Evolutionary conservation across 2,329 filamentous ascomycete species (phyloP), one percentile per base, ranked within the genome.

Genomic region (Epichloe gansuensis): DNA sequence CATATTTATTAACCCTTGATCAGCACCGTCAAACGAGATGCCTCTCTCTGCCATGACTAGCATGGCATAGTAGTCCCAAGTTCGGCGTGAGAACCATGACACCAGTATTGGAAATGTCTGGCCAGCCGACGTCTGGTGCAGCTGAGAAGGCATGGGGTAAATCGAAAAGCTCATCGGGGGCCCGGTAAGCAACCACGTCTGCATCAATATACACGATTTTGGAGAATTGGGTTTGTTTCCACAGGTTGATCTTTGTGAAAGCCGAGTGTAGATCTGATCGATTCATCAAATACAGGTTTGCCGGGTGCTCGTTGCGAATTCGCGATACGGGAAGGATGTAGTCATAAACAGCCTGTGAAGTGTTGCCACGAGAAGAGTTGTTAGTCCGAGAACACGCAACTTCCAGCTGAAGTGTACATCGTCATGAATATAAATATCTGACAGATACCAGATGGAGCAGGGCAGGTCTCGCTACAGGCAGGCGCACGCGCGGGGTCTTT

Each of bases 41-140:
- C 91, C 91, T 52, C 83, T 77, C 60, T 90, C 80, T 28, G 93
- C 90, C 76, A 96, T 82, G 57, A 87, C 88, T 57, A 83, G 75
- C 64, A 98, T 76, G 43, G 88, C 86, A 70, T 89, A 85, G 69
- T 91, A 97, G 59, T 95, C 91, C 86, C 78, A 91, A 75, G 69
- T 91, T 86, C 37, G 93, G 93, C 15, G 78, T 85, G 55, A 98
- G 70, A 38, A 90, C 89, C 89, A 98, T 94, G 61, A 98, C 82
- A 63, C 93, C 93, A n/a, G 87, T 90, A 71, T 98, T 98, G 81
- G 97, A 97, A 56, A 91, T 80, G 71, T 98, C 93, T 37, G 93
- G 93, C 93, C 93, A 98, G 60, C 93, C 93, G 62, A 97, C 90
- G 68, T 98, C 93, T 35, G 93, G 91, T 11, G 88, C 90, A 2